Conservation (phyloP, 2,329 filamentous ascomycete genomes). For the Mycocentrospora acerina region DNA sequence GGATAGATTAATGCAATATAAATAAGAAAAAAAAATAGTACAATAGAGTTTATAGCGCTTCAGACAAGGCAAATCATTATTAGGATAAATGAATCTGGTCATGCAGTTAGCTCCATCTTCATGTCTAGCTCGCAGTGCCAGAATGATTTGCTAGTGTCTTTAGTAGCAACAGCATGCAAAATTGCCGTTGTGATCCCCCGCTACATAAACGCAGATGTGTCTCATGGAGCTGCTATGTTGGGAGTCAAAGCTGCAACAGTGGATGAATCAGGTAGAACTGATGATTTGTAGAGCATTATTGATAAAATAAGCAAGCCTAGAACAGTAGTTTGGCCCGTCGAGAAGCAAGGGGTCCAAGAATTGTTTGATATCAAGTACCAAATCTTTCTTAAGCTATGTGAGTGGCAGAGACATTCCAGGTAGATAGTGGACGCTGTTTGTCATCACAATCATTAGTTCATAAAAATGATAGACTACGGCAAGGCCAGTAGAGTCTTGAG, state of each 20-base stretch:
- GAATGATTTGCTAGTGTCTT: constrained; percentile 86
- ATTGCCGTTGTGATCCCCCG: constrained; percentile 92
- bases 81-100: constrained; percentile 87
- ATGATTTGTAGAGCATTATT: constrained; percentile 95
- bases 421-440: constrained; percentile 74
- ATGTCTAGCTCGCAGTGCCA: constrained; percentile 99
- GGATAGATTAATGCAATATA: too few relatives aligned
- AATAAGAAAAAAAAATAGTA: too few relatives aligned
- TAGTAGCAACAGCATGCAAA: constrained; percentile 85
- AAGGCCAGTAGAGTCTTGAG: too few relatives aligned
- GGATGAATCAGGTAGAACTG: constrained; percentile 72
- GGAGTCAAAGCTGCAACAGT: constrained; percentile 95
- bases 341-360: constrained; percentile 71
- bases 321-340: constrained; percentile 74
- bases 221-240: constrained; percentile 97
- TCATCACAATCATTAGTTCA: too few relatives aligned
- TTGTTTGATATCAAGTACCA: constrained; percentile 87
- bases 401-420: constrained; percentile 80
- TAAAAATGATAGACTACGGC: too few relatives aligned
- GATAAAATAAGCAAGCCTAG: constrained; percentile 95
- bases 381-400: constrained; percentile 91
- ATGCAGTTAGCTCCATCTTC: constrained; percentile 89
- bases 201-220: constrained; percentile 93
- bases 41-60: constrained; percentile 96
- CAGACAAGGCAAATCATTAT: constrained; percentile 95